Evolutionary conservation across 1,139 yeast genomes (phyloP), one percentile per base, ranked within the genome.

Genomic region (Taphrina flavorubra): DNA sequence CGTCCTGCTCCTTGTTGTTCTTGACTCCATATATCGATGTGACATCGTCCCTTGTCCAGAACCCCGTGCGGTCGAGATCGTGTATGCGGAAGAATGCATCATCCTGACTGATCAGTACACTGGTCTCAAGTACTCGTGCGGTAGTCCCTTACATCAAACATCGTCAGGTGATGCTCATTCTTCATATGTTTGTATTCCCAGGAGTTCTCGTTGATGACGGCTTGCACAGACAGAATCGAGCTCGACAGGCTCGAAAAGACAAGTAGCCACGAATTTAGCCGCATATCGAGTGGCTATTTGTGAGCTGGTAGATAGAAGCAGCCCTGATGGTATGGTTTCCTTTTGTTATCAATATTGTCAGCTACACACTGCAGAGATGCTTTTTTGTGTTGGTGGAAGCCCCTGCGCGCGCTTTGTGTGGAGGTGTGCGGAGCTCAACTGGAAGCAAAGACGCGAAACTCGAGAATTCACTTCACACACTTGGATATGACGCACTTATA

Each of bases 11-110:
- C 40, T 53, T 53, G 20, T 57, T 87, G 74, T 94, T 83, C 62
- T 83, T 81, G 69, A 92, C 78, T 1, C 99, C 99, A 77, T 92
- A 94, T 72, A 92, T 81, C 73, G 88, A 85, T 71, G 92, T 78
- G 57, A 94, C 89, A 76, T 94, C 98, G 18, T 79, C 77, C 51
- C 74, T 70, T 11, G 79, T 75, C 83, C 83, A 81, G 20, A 77
- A 75, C 55, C 76, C 75, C 51, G 79, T 74, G 6, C 80, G 78
- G 73, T 86, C 87, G 16, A 87, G 79, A 78, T 91, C 97, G 78
- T 94, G 99, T 47, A 92, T 76, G 56, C 83, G 83, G 82, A 94
- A 94, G 75, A 94, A 91, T 7, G 61, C 61, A 39, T 65, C 68
- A 39, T 63, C 62, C 62, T 58, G 18, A 3, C 36, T 11, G 36